Evolutionary conservation across 345 rosid species (phyloP).

Genomic region (Bruguiera sexangula): DNA sequence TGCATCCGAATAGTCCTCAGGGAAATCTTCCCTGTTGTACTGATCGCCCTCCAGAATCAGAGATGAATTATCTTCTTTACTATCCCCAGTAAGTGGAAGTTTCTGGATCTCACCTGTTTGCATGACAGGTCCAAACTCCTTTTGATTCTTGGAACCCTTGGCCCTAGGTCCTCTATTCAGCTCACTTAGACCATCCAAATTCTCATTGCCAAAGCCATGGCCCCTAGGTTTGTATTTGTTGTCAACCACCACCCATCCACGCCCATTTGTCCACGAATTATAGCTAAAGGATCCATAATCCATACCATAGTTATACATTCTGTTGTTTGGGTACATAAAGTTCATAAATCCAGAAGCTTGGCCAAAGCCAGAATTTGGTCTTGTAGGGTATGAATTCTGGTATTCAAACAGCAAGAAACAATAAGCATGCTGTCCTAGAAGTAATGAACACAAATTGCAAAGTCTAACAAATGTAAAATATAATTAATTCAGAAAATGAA

Average conservation of each 20-base stretch:
- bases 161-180: conserved; percentile 76
- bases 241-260: conserved; percentile 57
- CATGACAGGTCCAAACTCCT: conserved; percentile 30
- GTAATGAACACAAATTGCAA: neutral
- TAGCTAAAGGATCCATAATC: conserved; percentile 44
- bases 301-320: conserved; percentile 38
- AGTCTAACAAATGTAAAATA: neutral
- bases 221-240: conserved; percentile 50
- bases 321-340: conserved; percentile 45
- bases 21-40: conserved; percentile 52
- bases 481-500: neutral
- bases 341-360: conserved; percentile 48
- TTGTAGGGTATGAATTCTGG: conserved; percentile 41
- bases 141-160: conserved; percentile 44
- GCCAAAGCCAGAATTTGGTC: conserved; percentile 38
- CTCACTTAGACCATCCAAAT: conserved; percentile 67
- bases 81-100: conserved; percentile 19
- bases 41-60: conserved; percentile 37
- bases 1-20: conserved; percentile 45
- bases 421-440: neutral
- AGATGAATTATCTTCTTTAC: conserved; percentile 28
- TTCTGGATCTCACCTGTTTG: conserved; percentile 35
- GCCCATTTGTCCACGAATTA: conserved; percentile 58
- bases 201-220: conserved; percentile 55
- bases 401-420: conserved; percentile 1